Base-by-base conservation (phyloP, 176 grass and related monocot genomes). In the Miscanthus lutarioriparius region DNA sequence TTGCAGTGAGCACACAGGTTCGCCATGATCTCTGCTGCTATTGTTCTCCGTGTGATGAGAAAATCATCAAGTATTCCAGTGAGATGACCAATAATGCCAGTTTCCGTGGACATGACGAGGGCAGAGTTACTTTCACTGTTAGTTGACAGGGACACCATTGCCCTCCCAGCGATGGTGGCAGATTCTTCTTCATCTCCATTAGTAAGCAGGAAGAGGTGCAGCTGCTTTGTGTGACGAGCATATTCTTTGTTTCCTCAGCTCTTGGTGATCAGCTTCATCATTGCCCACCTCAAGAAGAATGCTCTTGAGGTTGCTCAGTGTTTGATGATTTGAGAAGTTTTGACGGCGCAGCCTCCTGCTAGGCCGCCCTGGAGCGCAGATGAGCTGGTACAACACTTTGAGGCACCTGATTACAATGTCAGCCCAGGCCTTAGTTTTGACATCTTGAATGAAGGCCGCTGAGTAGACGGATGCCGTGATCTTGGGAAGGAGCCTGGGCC, bases 71-170 rank as follows among this genome's bases (percentile, higher is more conserved):
- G 23, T 30, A 32, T 2, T 32, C 14, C 36, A 27, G n/a, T 72
- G 69, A 72, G 70, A 27, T 12, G 8, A 23, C 10, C 28, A 62
- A 9, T 12, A 13, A 26, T 26, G n/a, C 23, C 14, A 0, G 1
- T 3, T 3, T n/a, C 0, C 9, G 19, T 1, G 0, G 0, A n/a
- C 10, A 10, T 8, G 27, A 10, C 5, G 27, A 63, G 2, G 23
- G 0, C 4, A 12, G 35, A 59, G 41, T 44, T 44, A n/a, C 15
- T 30, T 28, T 22, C 3, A 43, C 15, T 72, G 16, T 41, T 58
- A 38, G 39, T 28, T 72, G 68, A 82, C 4, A 82, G 6, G 39
- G 22, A 8, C 16, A 10, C 25, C n/a, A 82, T 3, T 44, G 68
- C 2, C 30, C 58, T 61, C 5, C 80, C 68, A 4, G 80, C 68